These are phyloP conservation scores for Geranium rotundifolium DNA, from an alignment of 345 rosid genomes.

Conservation along the genomic window DNA sequence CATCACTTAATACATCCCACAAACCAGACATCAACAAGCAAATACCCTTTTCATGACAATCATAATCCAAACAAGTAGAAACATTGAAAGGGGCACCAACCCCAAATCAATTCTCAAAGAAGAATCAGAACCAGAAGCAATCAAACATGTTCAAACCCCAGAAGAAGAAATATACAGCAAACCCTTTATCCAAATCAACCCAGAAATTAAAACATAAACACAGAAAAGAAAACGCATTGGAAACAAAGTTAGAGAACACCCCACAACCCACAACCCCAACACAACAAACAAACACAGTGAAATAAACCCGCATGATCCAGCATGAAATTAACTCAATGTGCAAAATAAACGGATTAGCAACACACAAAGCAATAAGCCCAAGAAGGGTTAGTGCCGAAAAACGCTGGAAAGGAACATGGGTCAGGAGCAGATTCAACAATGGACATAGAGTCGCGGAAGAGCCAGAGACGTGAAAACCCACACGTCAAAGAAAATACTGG, in stretches of 20 bases:
- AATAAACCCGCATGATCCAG: no score
- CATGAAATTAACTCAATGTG: not conserved
- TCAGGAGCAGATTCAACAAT: not conserved
- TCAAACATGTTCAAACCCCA: no score
- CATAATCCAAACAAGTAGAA: not conserved
- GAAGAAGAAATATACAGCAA: no score
- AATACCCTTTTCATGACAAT: not conserved
- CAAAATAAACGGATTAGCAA: not conserved
- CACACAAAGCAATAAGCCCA: not conserved
- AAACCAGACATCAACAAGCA: not conserved
- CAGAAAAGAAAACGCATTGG: no score
- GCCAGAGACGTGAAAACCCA: no score
- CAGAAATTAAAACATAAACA: no score
- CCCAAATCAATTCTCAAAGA: no score
- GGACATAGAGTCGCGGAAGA: no score
- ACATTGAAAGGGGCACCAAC: no score
- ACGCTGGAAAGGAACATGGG: not conserved
- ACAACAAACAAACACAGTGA: no score
- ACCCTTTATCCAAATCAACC: no score
- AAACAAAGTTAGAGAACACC: not conserved
- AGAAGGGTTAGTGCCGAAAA: not conserved
- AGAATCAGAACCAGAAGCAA: no score
- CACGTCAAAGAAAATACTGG: not conserved
- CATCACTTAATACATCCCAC: not conserved
- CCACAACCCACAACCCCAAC: not conserved